Evolutionary conservation across 768 basidiomycete species (phyloP), one percentile per base, ranked within the genome.

Genomic region (Suillus cothurnatus): DNA sequence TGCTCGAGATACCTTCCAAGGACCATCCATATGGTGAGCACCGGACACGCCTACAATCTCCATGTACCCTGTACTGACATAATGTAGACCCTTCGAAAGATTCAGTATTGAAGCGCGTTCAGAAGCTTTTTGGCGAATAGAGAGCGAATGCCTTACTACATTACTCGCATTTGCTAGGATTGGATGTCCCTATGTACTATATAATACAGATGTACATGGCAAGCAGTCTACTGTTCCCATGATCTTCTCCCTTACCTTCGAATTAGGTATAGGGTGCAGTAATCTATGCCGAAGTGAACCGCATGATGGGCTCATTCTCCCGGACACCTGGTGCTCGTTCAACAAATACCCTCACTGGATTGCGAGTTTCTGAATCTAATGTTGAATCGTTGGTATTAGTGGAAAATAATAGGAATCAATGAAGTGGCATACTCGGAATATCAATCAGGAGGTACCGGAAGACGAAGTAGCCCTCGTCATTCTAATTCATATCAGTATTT

Each of bases 1-100:
- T 99, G 47, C 87, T 99, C 19, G 97, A 99, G 79, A 99, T 99
- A 67, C 97, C 97, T 31, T 95, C 94, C 63, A 99, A 99, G 77
- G 97, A 99, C 73, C 95, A 97, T 78, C 97, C 97, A 41, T 99
- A 99, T 71, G 96, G 97, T 97, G 62, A 65, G 86, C 79, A 47
- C 50, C 56, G 60, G 11, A 39, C 31, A n/a, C 60, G 36, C 64
- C 47, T 41, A 32, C 36, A 49, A 45, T 12, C 55, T 55, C 38
- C 56, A 50, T 65, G 58, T 43, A 21, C 3, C 62, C 53, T 61
- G 45, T 47, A 32, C 58, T 41, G 50, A 66, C 21, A 43, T 36
- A 58, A n/a, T 62, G 2, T 71, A 97, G 97, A 99, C 78, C 97
- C 97, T 19, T 88, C 89, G 15, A 98, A 98, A 76, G 97, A 99